Evolutionary conservation across 2,329 filamentous ascomycete genomes (phyloP).

Genomic region (Aureobasidium melanogenum): DNA sequence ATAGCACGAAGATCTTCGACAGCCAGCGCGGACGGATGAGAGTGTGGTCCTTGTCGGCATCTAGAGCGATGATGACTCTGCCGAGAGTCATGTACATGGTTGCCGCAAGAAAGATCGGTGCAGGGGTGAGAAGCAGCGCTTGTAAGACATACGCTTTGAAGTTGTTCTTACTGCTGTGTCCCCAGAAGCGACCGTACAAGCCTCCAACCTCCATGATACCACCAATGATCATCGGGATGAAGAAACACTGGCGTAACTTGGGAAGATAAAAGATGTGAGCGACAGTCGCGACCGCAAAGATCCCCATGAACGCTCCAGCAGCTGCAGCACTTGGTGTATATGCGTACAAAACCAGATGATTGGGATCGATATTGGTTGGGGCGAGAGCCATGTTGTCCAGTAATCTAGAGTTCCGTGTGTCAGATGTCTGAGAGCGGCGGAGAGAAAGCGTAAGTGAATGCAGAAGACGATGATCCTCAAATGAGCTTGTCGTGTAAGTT

Average conservation of each 20-base stretch:
- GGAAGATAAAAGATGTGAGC: constrained; percentile 26
- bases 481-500: not conserved
- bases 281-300: constrained; percentile 27
- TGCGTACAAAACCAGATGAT: constrained; percentile 19
- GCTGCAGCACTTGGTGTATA: constrained; percentile 28
- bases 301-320: constrained; percentile 28
- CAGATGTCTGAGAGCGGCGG: too few relatives aligned
- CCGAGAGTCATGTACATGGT: constrained; percentile 40
- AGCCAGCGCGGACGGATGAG: constrained; percentile 39
- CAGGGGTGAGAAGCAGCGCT: constrained; percentile 34
- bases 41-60: constrained; percentile 24
- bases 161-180: constrained; percentile 27
- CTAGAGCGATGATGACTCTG: constrained; percentile 25
- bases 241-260: constrained; percentile 27
- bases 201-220: constrained; percentile 34
- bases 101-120: constrained; percentile 38
- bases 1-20: constrained; percentile 46
- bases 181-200: constrained; percentile 31
- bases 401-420: not conserved
- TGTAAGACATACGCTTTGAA: constrained; percentile 35
- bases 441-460: not conserved
- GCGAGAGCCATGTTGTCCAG: constrained; percentile 1
- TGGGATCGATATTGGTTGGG: not conserved
- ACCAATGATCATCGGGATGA: constrained; percentile 29
- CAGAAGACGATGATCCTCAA: not conserved